Evolutionary conservation across 2,329 filamentous ascomycete species (phyloP), one percentile per base, ranked within the genome.

Genomic region (Fusarium xyrophilum): DNA sequence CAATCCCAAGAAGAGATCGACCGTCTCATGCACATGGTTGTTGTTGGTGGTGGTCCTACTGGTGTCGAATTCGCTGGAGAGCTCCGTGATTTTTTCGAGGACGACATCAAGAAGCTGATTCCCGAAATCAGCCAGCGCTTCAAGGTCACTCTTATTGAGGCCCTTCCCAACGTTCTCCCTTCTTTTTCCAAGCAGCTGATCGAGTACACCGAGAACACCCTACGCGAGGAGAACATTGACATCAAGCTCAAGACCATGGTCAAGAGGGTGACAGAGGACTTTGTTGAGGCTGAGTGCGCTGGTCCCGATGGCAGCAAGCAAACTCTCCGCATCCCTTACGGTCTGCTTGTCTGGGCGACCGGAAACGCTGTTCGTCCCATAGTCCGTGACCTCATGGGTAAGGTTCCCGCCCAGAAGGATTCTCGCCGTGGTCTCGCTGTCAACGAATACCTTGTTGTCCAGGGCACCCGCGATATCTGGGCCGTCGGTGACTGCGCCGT

Each of bases 171-270:
- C 80, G 94, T 97, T 54, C 88, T 99, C 70, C 96, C 96, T 75
- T 97, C 94, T 86, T 99, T 99, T 87, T 97, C 93, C 79, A 98
- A 98, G 88, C 93, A 97, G 82, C 86, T 99, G 76, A 98, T 99
- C 77, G 96, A 99, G 77, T 99, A 99, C 86, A 99, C 96, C 74
- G 96, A 99, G 84, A 95, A 94, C 82, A 97, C 95, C 47, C 96
- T 99, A 85, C 96, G 97, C 83, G 96, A 99, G 84, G 96, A 99
- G 82, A 94, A 93, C 78, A 99, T 99, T 78, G 90, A 93, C 74
- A 97, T 99, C 82, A 91, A 93, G 81, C 97, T 96, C 75, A 98
- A 98, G 88, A 98, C 96, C 71, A 96, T 97, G 90, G 96, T 99
- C 79, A 98, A 98, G 87, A 94, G 91, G 67, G 96, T 99, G 63